phyloP scores from a whole-genome alignment of 306 rosid species.

The Herpetospermum pedunculosum region DNA sequence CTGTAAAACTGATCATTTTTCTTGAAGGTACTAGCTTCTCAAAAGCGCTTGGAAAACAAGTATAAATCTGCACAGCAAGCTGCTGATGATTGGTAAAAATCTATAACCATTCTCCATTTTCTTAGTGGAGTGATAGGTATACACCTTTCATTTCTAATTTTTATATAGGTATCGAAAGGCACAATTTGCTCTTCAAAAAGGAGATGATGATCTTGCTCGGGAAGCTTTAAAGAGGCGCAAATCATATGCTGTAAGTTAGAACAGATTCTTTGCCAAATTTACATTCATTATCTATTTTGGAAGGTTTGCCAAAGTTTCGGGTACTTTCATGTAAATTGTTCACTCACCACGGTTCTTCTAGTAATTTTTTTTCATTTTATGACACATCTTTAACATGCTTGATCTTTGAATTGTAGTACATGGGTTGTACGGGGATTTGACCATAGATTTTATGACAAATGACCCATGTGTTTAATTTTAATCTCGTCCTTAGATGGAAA shows the following conservation, averaged over 20 bases:
- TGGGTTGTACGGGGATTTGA: not conserved
- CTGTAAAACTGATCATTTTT: not conserved
- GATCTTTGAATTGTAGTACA: not conserved
- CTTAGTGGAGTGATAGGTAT: not conserved
- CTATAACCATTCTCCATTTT: conserved; percentile 10
- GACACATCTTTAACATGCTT: not conserved
- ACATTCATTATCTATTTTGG: not conserved
- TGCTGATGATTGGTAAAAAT: conserved; percentile 87
- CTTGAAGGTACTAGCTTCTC: conserved; percentile 84
- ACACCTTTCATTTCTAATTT: not conserved
- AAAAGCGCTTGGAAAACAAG: conserved; percentile 82
- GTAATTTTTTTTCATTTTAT: not conserved
- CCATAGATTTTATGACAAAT: not conserved
- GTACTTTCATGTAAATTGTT: not conserved
- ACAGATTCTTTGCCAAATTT: not conserved
- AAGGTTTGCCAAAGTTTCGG: not conserved
- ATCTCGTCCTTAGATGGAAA: not conserved
- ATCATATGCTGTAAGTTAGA: conserved; percentile 65
- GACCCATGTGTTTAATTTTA: not conserved
- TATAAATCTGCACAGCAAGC: conserved; percentile 83
- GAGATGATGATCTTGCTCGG: conserved; percentile 93
- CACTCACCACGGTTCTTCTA: not conserved
- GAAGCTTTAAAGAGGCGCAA: conserved; percentile 94
- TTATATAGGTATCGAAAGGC: conserved; percentile 74
- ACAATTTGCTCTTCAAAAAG: conserved; percentile 86